Base-by-base conservation (phyloP, 2,329 filamentous ascomycete genomes). In the Mollisiaceae sp. region DNA sequence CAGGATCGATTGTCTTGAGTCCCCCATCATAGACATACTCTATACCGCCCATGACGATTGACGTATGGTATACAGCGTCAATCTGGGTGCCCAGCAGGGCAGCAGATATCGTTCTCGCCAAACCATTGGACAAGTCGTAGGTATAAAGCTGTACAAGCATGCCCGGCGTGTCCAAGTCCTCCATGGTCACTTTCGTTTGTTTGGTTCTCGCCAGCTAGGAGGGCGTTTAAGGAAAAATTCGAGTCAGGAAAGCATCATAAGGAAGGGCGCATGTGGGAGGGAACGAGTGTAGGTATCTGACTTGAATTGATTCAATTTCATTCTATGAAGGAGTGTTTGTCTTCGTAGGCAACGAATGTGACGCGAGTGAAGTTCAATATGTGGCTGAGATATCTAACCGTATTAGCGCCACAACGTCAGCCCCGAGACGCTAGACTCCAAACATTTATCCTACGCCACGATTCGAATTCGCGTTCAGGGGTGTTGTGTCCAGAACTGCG, bases 51-150 rank as follows among this genome's bases (percentile, higher is more conserved):
- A 98, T 83, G 50, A 97, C 90, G 62, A 99, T 89, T 0, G 94
- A 92, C 0, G 95, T 98, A 77, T 99, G 95, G 72, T 98, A 98
- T 61, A 99, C 88, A 62, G 95, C 95, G 77, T 98, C 94, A 59
- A 97, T 92, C 60, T 90, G 87, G 1, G 83, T 85, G 1, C 89
- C 89, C 4, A 90, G 84, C 55, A 91, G 81, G 57, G 84, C 79
- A 22, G 66, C 69, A 9, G 74, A 76, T 18, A 74, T 85, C 81
- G 70, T 87, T 84, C 18, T 85, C 80, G 11, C 89, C 77, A 62
- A 83, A 70, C 67, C 81, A 78, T 79, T 78, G 1, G 91, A 94
- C 57, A 94, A 83, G 79, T 94, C 91, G 74, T 94, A 94, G 43
- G 93, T 85, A 65, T 93, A 89, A 35, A 94, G 82, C 73, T 92